phyloP scores from a whole-genome alignment of 495 filamentous ascomycete species.

The Letharia lupina region DNA sequence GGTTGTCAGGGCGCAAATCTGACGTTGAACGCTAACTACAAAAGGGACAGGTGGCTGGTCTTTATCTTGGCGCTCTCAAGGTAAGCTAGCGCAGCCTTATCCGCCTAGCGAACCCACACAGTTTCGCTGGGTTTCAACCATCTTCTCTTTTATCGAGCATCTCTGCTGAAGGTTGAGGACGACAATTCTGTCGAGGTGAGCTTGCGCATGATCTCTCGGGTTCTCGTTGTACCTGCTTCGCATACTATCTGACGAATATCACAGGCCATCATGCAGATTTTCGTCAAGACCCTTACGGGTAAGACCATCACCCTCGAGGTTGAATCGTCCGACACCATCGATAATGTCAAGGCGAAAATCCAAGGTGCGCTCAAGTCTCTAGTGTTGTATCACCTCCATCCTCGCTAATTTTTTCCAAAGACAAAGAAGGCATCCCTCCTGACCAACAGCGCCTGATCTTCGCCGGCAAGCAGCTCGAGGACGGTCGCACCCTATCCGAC shows the following conservation, averaged over 20 bases:
- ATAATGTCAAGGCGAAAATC: conserved; percentile 98
- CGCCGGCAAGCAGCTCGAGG: conserved; percentile 99
- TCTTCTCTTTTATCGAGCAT: conserved; percentile 26
- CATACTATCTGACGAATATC: not conserved
- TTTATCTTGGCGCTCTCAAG: not conserved
- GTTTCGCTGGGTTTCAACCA: conserved; percentile 3
- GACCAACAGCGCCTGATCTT: conserved; percentile 99
- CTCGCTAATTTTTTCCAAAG: conserved; percentile 35
- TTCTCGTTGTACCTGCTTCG: not conserved
- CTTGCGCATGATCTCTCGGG: not conserved
- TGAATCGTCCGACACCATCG: conserved; percentile 98
- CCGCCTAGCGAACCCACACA: conserved; percentile 18
- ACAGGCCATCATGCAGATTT: conserved; percentile 87
- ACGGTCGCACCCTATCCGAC: conserved; percentile 96
- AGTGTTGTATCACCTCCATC: not conserved
- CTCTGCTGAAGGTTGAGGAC: conserved; percentile 48
- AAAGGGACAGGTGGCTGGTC: not conserved
- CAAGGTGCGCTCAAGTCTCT: conserved; percentile 44
- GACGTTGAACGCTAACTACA: not conserved
- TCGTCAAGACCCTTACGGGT: conserved; percentile 99
- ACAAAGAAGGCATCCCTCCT: conserved; percentile 99
- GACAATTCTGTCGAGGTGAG: conserved; percentile 51
- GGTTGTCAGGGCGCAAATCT: not conserved
- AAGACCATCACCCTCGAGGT: conserved; percentile 99
- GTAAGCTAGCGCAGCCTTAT: conserved; percentile 11